Evolutionary conservation across 805 yeast species (phyloP), one percentile per base, ranked within the genome.

Genomic region (Wickerhamomyces rabaulensis): DNA sequence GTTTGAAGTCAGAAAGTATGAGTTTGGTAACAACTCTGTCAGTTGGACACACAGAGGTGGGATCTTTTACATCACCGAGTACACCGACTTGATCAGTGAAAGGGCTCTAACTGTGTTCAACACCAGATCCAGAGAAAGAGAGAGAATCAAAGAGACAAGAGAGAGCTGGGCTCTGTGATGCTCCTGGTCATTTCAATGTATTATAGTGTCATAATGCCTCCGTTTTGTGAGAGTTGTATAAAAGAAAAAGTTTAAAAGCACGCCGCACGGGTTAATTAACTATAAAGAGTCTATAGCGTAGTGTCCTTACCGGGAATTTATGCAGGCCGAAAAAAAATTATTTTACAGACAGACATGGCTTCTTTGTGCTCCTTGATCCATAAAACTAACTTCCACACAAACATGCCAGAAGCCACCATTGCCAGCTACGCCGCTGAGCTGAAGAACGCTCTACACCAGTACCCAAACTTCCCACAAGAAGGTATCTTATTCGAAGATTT

Each of bases 401-500:
- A 33, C 10, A 16, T 33, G 36, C 9, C 20, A 33, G 36, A 33
- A 16, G 36, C 17, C 16, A 33, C 12, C 40, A 56, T 59, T 29
- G 49, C 52, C 36, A 33, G 63, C 31, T 42, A 53, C 45, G 76
- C 79, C 5, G 61, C 55, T 12, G 82, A 79, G 49, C 65, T 79
- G 48, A 78, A 72, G 58, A 67, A 73, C 20, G 79, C 83, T 47
- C 62, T 79, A 36, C 77, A 74, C 52, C 96, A 88, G 66, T 92
- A 87, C 75, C 96, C 92, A 54, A 89, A 94, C 72, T 94, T 94
- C 74, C 99, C 99, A 37, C 65, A 79, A 48, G 87, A 87, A 70
- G 99, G 99, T 12, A 80, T 94, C 53, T 72, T 94, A 33, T 94
- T 94, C 60, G 98, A 94, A 71, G 99, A 94, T 68, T 92, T 94